phyloP scores from a whole-genome alignment of 106 monocot species.

The Dioscorea alata region DNA sequence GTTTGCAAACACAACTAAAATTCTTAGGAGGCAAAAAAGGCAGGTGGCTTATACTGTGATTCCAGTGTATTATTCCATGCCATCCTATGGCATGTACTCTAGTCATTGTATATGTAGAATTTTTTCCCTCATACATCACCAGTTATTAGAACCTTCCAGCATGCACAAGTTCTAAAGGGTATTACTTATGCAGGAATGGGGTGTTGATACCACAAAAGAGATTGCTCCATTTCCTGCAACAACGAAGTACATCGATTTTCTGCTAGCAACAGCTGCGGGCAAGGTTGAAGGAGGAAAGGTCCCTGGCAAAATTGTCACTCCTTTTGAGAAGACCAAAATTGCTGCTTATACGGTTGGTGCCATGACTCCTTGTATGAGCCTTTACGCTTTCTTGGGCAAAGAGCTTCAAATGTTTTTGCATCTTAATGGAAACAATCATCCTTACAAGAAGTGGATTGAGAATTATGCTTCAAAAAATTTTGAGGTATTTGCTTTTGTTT shows the following conservation, averaged over 20 bases:
- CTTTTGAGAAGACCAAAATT: constrained; percentile 96
- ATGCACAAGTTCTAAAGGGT: constrained; percentile 13
- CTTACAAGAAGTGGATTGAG: constrained; percentile 73
- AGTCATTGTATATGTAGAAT: no score
- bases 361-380: constrained; percentile 83
- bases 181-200: constrained; percentile 79
- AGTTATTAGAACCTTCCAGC: background rate
- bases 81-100: no score
- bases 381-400: constrained; percentile 69
- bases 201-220: constrained; percentile 68
- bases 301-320: constrained; percentile 74
- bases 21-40: no score
- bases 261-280: constrained; percentile 73
- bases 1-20: no score
- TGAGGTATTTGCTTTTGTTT: constrained; percentile 40
- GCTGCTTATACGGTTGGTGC: constrained; percentile 87
- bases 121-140: no score
- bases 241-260: constrained; percentile 63
- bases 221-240: constrained; percentile 52
- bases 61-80: no score
- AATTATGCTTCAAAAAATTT: constrained; percentile 48
- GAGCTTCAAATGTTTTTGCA: constrained; percentile 45
- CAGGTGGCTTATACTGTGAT: no score
- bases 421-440: constrained; percentile 37
- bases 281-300: constrained; percentile 82